These are phyloP conservation scores for Backusella westeae DNA, from an alignment of 192 early-diverging fungal species.

Conservation along the genomic window DNA sequence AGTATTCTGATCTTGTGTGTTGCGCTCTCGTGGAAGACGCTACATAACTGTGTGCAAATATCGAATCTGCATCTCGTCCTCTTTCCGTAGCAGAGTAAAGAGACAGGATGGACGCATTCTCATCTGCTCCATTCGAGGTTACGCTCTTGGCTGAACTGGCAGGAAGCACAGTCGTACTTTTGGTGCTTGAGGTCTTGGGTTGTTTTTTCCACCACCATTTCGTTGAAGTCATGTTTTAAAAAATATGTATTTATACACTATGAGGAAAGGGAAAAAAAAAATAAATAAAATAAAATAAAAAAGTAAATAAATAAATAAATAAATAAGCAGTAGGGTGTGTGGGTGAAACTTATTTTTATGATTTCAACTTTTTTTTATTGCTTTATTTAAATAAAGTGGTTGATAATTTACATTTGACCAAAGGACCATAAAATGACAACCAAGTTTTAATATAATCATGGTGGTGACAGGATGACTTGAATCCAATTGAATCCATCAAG, in stretches of 20 bases:
- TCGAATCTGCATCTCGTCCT: background rate
- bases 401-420: slow-evolving; percentile 13
- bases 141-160: background rate
- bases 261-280: background rate
- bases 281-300: background rate
- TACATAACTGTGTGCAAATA: background rate
- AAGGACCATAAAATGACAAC: slow-evolving; percentile 24
- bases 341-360: background rate
- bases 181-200: background rate
- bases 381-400: background rate
- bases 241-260: background rate
- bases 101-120: slow-evolving; percentile 6
- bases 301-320: background rate
- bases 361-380: background rate
- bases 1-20: slow-evolving; percentile 10
- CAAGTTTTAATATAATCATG: slow-evolving; percentile 18
- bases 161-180: background rate
- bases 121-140: slow-evolving; percentile 6
- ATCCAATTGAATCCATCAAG: slow-evolving; percentile 41
- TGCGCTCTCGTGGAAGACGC: background rate
- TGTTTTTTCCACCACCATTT: slow-evolving; percentile 20
- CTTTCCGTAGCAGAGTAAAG: background rate
- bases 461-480: background rate
- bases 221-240: background rate
- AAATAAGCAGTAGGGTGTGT: background rate